Evolutionary conservation across 2,329 filamentous ascomycete species (phyloP), one percentile per base, ranked within the genome.

Genomic region (Herpotrichia juniperi): DNA sequence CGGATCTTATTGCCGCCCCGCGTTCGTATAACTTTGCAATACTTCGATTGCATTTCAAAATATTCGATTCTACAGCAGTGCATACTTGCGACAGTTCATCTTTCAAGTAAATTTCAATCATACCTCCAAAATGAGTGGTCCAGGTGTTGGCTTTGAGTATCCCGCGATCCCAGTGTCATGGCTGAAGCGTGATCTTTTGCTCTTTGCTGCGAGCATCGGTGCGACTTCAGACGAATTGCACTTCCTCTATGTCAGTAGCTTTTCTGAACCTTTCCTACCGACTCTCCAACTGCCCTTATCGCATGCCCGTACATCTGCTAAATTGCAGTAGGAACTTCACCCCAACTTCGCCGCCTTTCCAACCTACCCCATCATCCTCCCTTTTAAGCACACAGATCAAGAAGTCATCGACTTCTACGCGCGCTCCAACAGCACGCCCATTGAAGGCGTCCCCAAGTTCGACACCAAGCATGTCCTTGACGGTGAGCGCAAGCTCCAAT

Each of bases 201-300:
- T 97, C 56, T 97, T 97, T 74, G 92, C 93, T 63, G 88, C 89
- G 75, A 93, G 88, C 77, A 93, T 97, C 72, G 93, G 93, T 50
- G 87, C 83, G 69, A 93, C 85, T 11, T 82, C 83, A n/a, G 87
- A 96, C 64, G 93, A 97, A 80, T 85, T 96, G 68, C 91, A 96
- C 72, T 96, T 93, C 72, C 87, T 96, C 77, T 97, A 92, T 67
- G 91, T 94, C 81, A 54, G 83, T 69, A 31, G 17, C n/a, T 21
- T 21, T 25, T n/a, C 42, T 17, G 7, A 28, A 21, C 3, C 24
- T 26, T 39, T 22, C 22, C 16, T 21, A 24, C 31, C 30, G 44
- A 31, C 43, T 25, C 25, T 19, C 32, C n/a, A 26, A 28, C 21
- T 16, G n/a, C 9, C 16, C 11, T 28, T 34, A 31, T 26, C 25